phyloP scores from a whole-genome alignment of 2,329 filamentous ascomycete species.

The Pseudogymnoascus sp. region DNA sequence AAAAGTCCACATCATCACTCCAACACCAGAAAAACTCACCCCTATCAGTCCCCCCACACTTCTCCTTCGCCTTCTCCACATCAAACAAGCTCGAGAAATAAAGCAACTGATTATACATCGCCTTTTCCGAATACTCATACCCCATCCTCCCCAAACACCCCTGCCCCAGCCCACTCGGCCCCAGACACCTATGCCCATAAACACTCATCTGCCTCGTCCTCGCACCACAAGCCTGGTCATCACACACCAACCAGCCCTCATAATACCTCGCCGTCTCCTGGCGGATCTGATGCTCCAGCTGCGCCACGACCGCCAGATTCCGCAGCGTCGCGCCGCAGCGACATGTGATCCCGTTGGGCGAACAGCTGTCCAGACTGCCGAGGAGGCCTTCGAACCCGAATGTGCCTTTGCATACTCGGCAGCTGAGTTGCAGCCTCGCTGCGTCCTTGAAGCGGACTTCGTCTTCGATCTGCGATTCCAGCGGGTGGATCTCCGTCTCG shows the following conservation, averaged over 20 bases:
- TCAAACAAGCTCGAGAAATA: slow-evolving; percentile 84
- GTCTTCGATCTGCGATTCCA: slow-evolving; percentile 92
- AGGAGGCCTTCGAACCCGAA: slow-evolving; percentile 71
- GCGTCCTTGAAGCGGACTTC: slow-evolving; percentile 81
- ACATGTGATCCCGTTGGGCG: slow-evolving; percentile 68
- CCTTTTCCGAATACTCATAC: slow-evolving; percentile 81
- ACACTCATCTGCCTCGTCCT: slow-evolving; percentile 89
- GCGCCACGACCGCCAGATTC: slow-evolving; percentile 69
- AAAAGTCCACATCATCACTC: background rate
- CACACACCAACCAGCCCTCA: slow-evolving; percentile 82
- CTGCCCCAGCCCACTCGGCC: slow-evolving; percentile 72
- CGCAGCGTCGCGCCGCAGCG: slow-evolving; percentile 57
- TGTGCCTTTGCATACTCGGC: slow-evolving; percentile 66
- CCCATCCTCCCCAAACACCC: slow-evolving; percentile 82
- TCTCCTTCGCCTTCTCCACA: slow-evolving; percentile 65
- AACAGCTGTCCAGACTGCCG: slow-evolving; percentile 48
- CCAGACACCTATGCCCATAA: slow-evolving; percentile 82
- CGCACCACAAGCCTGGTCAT: slow-evolving; percentile 77
- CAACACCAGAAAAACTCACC: slow-evolving; percentile 18
- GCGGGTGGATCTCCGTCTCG: slow-evolving; percentile 71
- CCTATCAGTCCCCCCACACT: slow-evolving; percentile 40
- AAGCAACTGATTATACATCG: slow-evolving; percentile 87
- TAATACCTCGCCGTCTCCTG: slow-evolving; percentile 77
- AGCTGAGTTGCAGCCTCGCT: slow-evolving; percentile 65
- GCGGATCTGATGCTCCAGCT: slow-evolving; percentile 79